A percentile compares a stretch with the other conserved stretches of the same genome.
Conservation (phyloP, 352 stramenopile species). For the Phytophthora fragariae region DNA sequence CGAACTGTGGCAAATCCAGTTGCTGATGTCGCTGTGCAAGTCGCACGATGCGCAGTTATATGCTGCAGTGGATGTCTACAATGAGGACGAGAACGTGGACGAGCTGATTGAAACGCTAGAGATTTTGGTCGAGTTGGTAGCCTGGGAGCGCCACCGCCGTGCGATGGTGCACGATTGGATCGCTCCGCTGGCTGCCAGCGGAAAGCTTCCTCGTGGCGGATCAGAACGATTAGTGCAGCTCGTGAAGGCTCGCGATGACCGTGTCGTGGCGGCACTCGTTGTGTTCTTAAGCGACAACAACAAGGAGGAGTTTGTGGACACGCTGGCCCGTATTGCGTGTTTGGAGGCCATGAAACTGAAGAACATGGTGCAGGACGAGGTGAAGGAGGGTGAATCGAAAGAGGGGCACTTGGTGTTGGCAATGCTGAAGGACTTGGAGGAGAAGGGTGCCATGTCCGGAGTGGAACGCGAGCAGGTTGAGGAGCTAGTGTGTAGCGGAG, state of each 20-base stretch:
- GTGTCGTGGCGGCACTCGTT: slow-evolving; percentile 71
- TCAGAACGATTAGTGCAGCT: slow-evolving; percentile 54
- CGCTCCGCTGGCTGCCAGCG: slow-evolving; percentile 46
- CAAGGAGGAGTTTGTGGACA: slow-evolving; percentile 70
- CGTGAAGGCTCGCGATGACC: slow-evolving; percentile 60
- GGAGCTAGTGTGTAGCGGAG: slow-evolving; percentile 35
- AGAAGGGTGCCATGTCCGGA: slow-evolving; percentile 32
- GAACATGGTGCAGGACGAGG: slow-evolving; percentile 10
- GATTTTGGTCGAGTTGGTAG: slow-evolving; percentile 67
- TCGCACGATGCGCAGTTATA: slow-evolving; percentile 58
- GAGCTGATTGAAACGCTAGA: slow-evolving; percentile 68
- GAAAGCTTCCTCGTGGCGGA: slow-evolving; percentile 29
- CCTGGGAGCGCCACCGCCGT: slow-evolving; percentile 63
- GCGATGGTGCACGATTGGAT: slow-evolving; percentile 68
- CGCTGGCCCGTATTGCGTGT: slow-evolving; percentile 55
- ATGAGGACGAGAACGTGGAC: slow-evolving; percentile 48
- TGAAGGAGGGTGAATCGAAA: slow-evolving; percentile 16
- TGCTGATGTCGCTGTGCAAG: slow-evolving; percentile 58
- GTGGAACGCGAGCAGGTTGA: slow-evolving; percentile 41
- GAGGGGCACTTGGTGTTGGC: slow-evolving; percentile 33
- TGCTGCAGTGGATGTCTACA: slow-evolving; percentile 64
- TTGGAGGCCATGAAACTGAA: slow-evolving; percentile 40
- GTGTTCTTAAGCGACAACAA: slow-evolving; percentile 74
- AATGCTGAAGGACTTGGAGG: slow-evolving; percentile 41
- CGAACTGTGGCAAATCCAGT: slow-evolving; percentile 64